Percentiles rank a stretch among this genome's conserved stretches.
Conservation (phyloP, 2,329 filamentous ascomycete species). For the Clonostachys rosea region DNA sequence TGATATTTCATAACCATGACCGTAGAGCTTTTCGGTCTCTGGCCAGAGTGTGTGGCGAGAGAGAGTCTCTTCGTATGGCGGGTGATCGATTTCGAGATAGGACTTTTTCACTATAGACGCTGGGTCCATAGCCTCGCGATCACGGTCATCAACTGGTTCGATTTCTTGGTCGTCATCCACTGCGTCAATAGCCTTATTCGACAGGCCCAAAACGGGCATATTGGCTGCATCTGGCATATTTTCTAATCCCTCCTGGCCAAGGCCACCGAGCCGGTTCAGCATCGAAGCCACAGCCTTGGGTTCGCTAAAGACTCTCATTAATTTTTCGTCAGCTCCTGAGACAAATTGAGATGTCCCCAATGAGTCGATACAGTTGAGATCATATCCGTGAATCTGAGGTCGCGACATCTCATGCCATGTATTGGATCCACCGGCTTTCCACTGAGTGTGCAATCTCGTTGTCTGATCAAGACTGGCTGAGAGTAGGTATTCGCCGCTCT, state of each 20-base stretch:
- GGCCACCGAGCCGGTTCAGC: conserved; percentile 62
- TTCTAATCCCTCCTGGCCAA: conserved; percentile 33
- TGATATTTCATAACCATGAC: conserved; percentile 95
- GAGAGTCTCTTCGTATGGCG: conserved; percentile 85
- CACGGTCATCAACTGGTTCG: conserved; percentile 35
- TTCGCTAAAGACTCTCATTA: conserved; percentile 92
- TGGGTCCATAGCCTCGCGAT: conserved; percentile 50
- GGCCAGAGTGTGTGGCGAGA: conserved; percentile 92
- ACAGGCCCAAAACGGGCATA: conserved; percentile 90
- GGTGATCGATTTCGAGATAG: conserved; percentile 62
- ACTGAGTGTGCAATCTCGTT: conserved; percentile 78
- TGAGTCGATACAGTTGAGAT: conserved; percentile 88
- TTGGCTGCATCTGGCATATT: conserved; percentile 81
- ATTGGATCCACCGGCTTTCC: conserved; percentile 44
- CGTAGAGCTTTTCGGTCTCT: conserved; percentile 93
- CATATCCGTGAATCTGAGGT: conserved; percentile 96
- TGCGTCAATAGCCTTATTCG: conserved; percentile 83
- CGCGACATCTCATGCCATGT: conserved; percentile 96
- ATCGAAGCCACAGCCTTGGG: conserved; percentile 78
- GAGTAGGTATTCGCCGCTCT: conserved; percentile 75
- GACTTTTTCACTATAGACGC: conserved; percentile 52
- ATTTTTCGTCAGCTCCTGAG: conserved; percentile 93
- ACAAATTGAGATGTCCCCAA: conserved; percentile 75
- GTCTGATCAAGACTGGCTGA: conserved; percentile 93
- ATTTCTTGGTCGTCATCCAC: conserved; percentile 45